phyloP scores from a whole-genome alignment of 164 flowering plant species.

The Vitis labrusca region DNA sequence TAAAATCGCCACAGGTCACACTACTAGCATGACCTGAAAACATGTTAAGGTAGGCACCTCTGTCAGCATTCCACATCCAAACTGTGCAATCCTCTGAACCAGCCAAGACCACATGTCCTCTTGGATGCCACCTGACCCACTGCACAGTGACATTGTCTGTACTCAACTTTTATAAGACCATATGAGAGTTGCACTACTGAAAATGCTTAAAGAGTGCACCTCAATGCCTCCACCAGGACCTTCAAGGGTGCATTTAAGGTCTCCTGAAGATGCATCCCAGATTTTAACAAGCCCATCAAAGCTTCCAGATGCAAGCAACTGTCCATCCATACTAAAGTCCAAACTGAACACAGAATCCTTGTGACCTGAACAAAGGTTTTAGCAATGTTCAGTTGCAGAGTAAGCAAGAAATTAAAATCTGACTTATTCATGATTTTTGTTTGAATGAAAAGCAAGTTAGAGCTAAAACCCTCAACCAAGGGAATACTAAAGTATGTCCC shows the following conservation, averaged over 20 bases:
- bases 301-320: slow-evolving; percentile 85
- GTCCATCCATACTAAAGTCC: slow-evolving; percentile 81
- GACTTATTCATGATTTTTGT: too few species aligned
- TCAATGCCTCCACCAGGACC: slow-evolving; percentile 86
- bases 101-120: slow-evolving; percentile 84
- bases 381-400: background rate
- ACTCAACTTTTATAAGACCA: background rate
- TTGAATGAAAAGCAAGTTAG: background rate
- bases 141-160: slow-evolving; percentile 27
- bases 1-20: slow-evolving; percentile 94
- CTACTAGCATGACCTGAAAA: slow-evolving; percentile 74
- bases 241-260: slow-evolving; percentile 64
- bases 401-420: background rate
- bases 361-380: slow-evolving; percentile 52
- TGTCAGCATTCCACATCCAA: slow-evolving; percentile 99
- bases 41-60: slow-evolving; percentile 48
- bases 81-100: slow-evolving; percentile 80
- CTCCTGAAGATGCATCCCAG: slow-evolving; percentile 65
- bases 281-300: slow-evolving; percentile 72
- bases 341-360: slow-evolving; percentile 68
- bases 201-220: slow-evolving; percentile 36
- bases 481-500: background rate
- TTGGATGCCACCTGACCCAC: slow-evolving; percentile 99
- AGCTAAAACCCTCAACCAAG: background rate
- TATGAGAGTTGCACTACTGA: too few species aligned